These are phyloP conservation scores for Schoenoplectus tabernaemontani DNA, from an alignment of 202 grass and related monocot genomes.

Conservation along the genomic window DNA sequence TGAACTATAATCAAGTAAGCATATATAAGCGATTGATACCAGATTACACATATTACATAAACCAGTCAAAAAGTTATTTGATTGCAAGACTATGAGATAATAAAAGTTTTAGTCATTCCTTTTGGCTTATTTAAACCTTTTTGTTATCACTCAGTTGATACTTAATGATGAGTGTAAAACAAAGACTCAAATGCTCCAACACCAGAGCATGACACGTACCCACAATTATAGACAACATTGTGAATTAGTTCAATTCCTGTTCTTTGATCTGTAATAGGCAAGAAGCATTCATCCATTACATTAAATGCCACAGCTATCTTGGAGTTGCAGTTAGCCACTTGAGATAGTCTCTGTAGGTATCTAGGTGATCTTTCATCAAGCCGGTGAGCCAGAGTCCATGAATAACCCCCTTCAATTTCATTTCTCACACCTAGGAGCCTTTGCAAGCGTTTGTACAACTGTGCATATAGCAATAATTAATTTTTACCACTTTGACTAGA, in stretches of 20 bases:
- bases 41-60: no score
- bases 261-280: slow-evolving; percentile 60
- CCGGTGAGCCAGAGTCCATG: slow-evolving; percentile 73
- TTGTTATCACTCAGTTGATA: not conserved
- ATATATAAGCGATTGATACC: no score
- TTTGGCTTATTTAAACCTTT: not conserved
- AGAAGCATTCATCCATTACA: slow-evolving; percentile 92
- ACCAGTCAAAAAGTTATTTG: not conserved
- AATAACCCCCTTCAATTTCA: slow-evolving; percentile 64
- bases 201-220: slow-evolving; percentile 38
- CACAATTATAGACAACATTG: slow-evolving; percentile 87
- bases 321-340: slow-evolving; percentile 52
- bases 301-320: slow-evolving; percentile 78
- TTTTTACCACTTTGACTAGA: slow-evolving; percentile 4
- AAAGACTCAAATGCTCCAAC: not conserved
- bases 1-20: no score
- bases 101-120: not conserved
- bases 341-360: slow-evolving; percentile 29
- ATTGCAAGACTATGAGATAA: not conserved
- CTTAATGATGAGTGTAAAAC: not conserved
- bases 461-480: slow-evolving; percentile 25
- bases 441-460: slow-evolving; percentile 59
- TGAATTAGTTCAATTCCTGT: slow-evolving; percentile 90
- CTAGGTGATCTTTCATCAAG: slow-evolving; percentile 40
- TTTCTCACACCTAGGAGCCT: slow-evolving; percentile 74